Evolutionary conservation across 768 basidiomycete species (phyloP).

Genomic region (Daedaleopsis nitida): DNA sequence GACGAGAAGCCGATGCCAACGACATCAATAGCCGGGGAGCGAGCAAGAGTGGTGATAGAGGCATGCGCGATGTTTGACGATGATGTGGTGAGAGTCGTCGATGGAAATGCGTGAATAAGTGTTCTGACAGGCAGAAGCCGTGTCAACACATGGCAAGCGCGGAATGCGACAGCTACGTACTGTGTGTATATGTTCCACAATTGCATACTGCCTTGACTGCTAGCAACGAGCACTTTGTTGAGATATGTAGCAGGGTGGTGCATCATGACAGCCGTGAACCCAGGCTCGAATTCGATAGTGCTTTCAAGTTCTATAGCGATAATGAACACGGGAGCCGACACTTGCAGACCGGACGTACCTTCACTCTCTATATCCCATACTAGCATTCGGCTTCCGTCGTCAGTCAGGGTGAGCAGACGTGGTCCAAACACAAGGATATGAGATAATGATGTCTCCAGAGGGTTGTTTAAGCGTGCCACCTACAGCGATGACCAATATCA

Average conservation of each 20-base stretch:
- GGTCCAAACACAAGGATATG: slow-evolving; percentile 80
- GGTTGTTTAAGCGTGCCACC: slow-evolving; percentile 65
- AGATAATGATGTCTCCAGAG: slow-evolving; percentile 58
- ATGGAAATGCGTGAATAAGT: slow-evolving; percentile 78
- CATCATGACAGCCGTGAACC: slow-evolving; percentile 82
- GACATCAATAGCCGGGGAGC: slow-evolving; percentile 96
- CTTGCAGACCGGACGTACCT: slow-evolving; percentile 43
- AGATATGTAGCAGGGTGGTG: slow-evolving; percentile 96
- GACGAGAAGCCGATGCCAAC: slow-evolving; percentile 90
- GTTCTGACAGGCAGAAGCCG: slow-evolving; percentile 46
- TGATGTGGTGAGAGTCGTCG: slow-evolving; percentile 48
- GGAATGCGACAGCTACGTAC: slow-evolving; percentile 44
- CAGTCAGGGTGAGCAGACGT: slow-evolving; percentile 76
- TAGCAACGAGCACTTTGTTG: slow-evolving; percentile 90
- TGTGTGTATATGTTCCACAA: slow-evolving; percentile 92
- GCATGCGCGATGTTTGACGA: slow-evolving; percentile 31
- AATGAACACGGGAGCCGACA: slow-evolving; percentile 12
- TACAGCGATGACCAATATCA: slow-evolving; percentile 27
- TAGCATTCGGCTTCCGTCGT: slow-evolving; percentile 75
- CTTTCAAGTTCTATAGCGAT: slow-evolving; percentile 55
- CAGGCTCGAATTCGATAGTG: slow-evolving; percentile 76
- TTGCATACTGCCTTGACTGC: slow-evolving; percentile 79
- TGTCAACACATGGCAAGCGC: slow-evolving; percentile 1
- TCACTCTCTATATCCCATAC: slow-evolving; percentile 70
- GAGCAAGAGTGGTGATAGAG: slow-evolving; percentile 78